Percentiles rank a stretch among this genome's conserved stretches.
These are phyloP conservation scores for Pleurozium schreberi DNA, from an alignment of 225 moss, liverwort and hornwort genomes.

Conservation along the genomic window DNA sequence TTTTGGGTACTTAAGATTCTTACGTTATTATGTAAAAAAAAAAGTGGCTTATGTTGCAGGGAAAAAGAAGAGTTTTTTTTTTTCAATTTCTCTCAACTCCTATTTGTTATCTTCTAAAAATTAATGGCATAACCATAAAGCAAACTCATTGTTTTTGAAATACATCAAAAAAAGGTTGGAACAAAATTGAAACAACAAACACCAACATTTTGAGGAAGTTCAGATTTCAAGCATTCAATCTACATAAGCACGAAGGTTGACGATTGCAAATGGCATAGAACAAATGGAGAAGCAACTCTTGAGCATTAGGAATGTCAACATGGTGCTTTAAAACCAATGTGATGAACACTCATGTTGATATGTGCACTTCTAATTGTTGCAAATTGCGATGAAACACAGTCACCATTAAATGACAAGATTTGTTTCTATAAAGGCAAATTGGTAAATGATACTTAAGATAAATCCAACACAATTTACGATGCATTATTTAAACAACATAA, in stretches of 20 bases:
- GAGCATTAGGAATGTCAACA: background rate
- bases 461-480: background rate
- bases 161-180: background rate
- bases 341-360: fast-evolving
- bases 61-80: background rate
- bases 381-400: background rate
- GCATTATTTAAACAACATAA: background rate
- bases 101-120: background rate
- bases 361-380: background rate
- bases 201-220: background rate
- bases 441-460: no score
- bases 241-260: background rate
- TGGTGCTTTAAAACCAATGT: background rate
- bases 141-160: background rate
- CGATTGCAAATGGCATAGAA: background rate
- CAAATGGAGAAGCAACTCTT: background rate
- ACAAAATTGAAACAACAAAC: background rate
- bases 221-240: background rate
- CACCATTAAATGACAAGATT: background rate
- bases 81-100: background rate
- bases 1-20: background rate
- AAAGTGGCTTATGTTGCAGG: background rate
- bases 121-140: background rate
- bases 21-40: background rate
- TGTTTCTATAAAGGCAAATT: background rate